Evolutionary conservation across 108 stramenopile genomes (phyloP), one percentile per base, ranked within the genome.

Genomic region (Fragilaria radians): DNA sequence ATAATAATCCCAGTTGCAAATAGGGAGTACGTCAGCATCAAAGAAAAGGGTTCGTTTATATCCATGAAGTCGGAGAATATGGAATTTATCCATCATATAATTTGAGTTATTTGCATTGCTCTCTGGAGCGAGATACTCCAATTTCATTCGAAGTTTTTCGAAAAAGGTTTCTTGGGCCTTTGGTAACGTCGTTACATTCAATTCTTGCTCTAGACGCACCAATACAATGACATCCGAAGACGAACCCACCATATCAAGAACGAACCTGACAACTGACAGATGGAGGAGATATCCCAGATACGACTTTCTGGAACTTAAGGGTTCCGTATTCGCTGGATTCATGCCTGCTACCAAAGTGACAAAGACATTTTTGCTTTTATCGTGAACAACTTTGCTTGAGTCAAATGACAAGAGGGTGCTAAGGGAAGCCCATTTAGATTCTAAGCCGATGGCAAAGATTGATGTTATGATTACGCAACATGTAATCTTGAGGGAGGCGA

Each of bases 11-110:
- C 82, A 50, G 55, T 77, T 73, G 32, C 70, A 71, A 17, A 77
- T 46, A 17, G 86, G 86, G 36, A 83, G 58, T n/a, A 84, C 65
- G 62, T 91, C 89, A 5, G 68, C 73, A 49, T 91, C 89, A 36
- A 91, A 21, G 52, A 81, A 82, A 42, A 86, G 60, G 0, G 86
- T 77, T 1, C 79, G 73, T 19, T 73, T 58, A 62, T 86, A 91
- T 62, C 82, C 72, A 22, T 76, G 80, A 46, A 84, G 30, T 23
- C 57, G 57, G 32, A 85, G 57, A 18, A 79, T 65, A n/a, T 64
- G 54, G 28, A 85, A 85, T 45, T 85, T 85, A 19, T 79, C 74
- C 53, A 76, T 50, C 46, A 68, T 70, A 11, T 67, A 31, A n/a
- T 47, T 28, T 54, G 65, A 65, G 52, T 79, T 81, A 19, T 47